These are phyloP conservation scores for Lasiodiplodia hormozganensis DNA, from an alignment of 2,329 filamentous ascomycete species.

Conservation along the genomic window DNA sequence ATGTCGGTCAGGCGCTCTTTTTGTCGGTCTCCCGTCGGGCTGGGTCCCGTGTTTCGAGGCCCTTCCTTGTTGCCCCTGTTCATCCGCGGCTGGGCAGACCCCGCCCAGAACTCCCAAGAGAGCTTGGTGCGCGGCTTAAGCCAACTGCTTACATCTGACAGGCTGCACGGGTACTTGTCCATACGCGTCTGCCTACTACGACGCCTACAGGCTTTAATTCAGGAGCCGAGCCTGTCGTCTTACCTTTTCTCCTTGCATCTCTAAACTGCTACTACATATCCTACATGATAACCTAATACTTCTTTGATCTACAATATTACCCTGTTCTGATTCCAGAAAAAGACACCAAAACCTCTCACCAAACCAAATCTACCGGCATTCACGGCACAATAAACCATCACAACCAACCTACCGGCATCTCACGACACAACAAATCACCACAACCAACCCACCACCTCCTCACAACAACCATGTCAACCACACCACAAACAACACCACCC, in stretches of 20 bases:
- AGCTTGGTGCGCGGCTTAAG: conserved; percentile 13
- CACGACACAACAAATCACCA: background rate
- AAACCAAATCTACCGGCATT: too few species aligned
- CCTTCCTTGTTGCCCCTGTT: background rate
- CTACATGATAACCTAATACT: background rate
- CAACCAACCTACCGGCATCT: background rate
- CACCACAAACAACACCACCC: conserved; percentile 32
- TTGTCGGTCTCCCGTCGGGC: background rate
- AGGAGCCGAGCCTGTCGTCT: background rate
- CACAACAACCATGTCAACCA: background rate
- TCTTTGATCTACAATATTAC: background rate
- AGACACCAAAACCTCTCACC: background rate
- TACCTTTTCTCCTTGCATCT: background rate
- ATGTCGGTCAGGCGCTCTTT: background rate
- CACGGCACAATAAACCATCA: too few species aligned
- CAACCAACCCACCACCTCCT: background rate
- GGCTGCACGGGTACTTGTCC: background rate
- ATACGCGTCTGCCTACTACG: conserved; percentile 10
- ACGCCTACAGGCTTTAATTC: background rate
- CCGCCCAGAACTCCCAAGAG: background rate
- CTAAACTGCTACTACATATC: background rate
- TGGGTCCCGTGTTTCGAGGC: background rate
- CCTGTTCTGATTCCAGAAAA: background rate
- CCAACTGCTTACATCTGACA: background rate
- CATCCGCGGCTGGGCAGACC: background rate